These are phyloP conservation scores for Heracleum sosnowskyi DNA, from an alignment of 129 eudicot species.

Conservation along the genomic window DNA sequence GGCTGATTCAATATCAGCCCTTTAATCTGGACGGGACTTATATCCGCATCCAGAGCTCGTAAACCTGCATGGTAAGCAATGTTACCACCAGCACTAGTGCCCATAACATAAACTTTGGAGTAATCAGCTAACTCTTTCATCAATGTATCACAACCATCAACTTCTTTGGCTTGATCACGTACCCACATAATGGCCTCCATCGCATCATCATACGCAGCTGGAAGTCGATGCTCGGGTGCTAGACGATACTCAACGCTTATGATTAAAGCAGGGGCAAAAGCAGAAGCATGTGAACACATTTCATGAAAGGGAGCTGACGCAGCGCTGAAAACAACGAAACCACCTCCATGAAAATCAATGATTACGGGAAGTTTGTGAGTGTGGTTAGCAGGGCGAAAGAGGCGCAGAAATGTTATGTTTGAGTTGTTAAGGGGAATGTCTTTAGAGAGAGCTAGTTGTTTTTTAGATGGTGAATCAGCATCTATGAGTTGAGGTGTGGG, in stretches of 20 bases:
- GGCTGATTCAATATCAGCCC: conserved; percentile 8
- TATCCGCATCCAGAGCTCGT: neutral
- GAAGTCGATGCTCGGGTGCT: conserved; percentile 79
- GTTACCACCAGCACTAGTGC: conserved; percentile 12
- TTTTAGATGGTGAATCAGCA: neutral
- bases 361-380: conserved; percentile 47
- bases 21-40: neutral
- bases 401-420: conserved; percentile 55
- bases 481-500: neutral
- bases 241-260: conserved; percentile 72
- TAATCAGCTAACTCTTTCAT: conserved; percentile 50
- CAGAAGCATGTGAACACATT: conserved; percentile 29
- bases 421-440: conserved; percentile 60
- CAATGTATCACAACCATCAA: conserved; percentile 43
- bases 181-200: conserved; percentile 60
- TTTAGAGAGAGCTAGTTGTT: conserved; percentile 36
- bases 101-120: conserved; percentile 20
- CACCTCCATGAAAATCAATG: conserved; percentile 75
- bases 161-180: conserved; percentile 33
- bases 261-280: conserved; percentile 39
- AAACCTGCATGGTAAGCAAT: conserved; percentile 13
- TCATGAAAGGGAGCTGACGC: conserved; percentile 33
- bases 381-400: conserved; percentile 41
- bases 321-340: conserved; percentile 52
- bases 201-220: conserved; percentile 84